These are phyloP conservation scores for Aristolochia californica DNA, from an alignment of 164 flowering plant species.

Conservation along the genomic window DNA sequence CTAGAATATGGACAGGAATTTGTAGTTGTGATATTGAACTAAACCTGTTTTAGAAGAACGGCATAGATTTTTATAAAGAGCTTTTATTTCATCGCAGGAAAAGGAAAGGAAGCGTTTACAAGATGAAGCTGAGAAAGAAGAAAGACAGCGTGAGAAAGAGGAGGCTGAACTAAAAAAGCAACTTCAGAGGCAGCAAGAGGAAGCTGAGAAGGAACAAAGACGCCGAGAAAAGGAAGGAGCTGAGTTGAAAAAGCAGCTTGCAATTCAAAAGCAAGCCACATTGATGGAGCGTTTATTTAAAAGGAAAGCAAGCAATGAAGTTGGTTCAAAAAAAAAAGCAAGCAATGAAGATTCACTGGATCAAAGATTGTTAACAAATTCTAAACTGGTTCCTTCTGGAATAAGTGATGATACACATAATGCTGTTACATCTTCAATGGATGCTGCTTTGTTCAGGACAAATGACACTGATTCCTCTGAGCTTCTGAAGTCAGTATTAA, in stretches of 20 bases:
- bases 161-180: conserved; percentile 56
- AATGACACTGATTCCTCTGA: conserved; percentile 21
- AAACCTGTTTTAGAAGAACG: no score
- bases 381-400: conserved; percentile 13
- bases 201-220: conserved; percentile 55
- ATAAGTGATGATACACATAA: conserved; percentile 17
- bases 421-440: conserved; percentile 48
- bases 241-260: conserved; percentile 50
- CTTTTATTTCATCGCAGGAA: conserved; percentile 37
- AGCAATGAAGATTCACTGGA: conserved; percentile 17
- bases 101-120: conserved; percentile 58
- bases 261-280: conserved; percentile 81
- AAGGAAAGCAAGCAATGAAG: conserved; percentile 30
- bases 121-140: conserved; percentile 67
- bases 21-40: no score
- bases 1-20: no score
- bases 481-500: conserved; percentile 37
- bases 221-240: conserved; percentile 69
- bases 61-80: no score
- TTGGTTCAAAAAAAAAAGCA: no score
- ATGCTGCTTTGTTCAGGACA: conserved; percentile 31
- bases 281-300: conserved; percentile 89
- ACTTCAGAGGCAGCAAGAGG: conserved; percentile 11
- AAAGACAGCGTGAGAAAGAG: conserved; percentile 55
- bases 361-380: conserved; percentile 19